phyloP scores from a whole-genome alignment of 441 rosid species.

The Euphorbia schlechtendalii region DNA sequence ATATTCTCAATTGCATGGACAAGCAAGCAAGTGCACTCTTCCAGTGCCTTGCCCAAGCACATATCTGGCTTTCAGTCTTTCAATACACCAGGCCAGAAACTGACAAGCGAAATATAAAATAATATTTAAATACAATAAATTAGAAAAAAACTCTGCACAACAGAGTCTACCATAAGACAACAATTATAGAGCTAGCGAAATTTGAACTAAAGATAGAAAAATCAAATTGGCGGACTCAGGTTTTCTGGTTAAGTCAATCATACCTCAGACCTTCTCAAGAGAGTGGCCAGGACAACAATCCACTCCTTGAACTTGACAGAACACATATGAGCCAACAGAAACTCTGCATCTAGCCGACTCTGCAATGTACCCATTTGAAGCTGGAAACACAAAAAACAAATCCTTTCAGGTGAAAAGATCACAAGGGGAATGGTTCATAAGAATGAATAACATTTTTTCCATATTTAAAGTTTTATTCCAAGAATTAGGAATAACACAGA shows the following conservation, averaged over 20 bases:
- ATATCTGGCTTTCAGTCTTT: neutral
- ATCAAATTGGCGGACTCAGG: neutral
- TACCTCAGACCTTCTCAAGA: slow-evolving; percentile 90
- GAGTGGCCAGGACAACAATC: slow-evolving; percentile 97
- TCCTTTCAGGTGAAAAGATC: slow-evolving; percentile 9
- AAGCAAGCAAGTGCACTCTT: too few relatives aligned
- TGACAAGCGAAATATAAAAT: neutral
- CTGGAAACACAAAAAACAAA: slow-evolving; percentile 31
- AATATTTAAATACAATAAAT: neutral
- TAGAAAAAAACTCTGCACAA: neutral
- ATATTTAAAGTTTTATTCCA: neutral
- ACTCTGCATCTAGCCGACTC: slow-evolving; percentile 92
- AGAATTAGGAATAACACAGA: neutral
- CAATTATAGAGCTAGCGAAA: neutral
- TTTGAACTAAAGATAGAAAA: neutral
- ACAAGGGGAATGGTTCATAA: neutral
- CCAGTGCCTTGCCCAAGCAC: neutral
- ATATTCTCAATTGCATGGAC: too few relatives aligned
- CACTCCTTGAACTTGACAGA: slow-evolving; percentile 98
- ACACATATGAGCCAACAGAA: slow-evolving; percentile 97
- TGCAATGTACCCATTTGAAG: slow-evolving; percentile 93
- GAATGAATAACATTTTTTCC: neutral
- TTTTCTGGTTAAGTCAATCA: slow-evolving; percentile 6
- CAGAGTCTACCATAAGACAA: neutral
- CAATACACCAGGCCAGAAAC: neutral